phyloP scores from a whole-genome alignment of 2,329 filamentous ascomycete genomes.

The Trichoderma semiorbis region DNA sequence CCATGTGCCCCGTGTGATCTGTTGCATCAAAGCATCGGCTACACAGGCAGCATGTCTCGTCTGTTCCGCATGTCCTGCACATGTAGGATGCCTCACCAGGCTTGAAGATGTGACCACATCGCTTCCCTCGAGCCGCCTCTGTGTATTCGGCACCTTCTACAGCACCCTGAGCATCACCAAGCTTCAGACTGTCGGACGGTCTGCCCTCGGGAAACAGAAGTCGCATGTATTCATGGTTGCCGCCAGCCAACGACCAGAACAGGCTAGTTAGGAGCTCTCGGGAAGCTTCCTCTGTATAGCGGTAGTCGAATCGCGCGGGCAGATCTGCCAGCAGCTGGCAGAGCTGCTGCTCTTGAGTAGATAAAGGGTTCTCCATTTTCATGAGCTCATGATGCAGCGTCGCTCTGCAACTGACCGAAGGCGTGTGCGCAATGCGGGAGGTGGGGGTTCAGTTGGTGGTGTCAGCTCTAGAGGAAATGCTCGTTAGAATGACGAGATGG shows the following conservation, averaged over 20 bases:
- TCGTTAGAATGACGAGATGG: background rate
- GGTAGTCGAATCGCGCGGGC: slow-evolving; percentile 68
- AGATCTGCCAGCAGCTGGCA: slow-evolving; percentile 77
- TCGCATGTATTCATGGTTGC: slow-evolving; percentile 68
- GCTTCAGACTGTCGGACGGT: slow-evolving; percentile 64
- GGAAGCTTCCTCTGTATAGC: slow-evolving; percentile 69
- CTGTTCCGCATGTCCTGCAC: slow-evolving; percentile 89
- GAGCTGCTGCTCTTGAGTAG: slow-evolving; percentile 75
- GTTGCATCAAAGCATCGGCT: slow-evolving; percentile 92
- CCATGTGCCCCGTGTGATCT: slow-evolving; percentile 89
- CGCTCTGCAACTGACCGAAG: background rate
- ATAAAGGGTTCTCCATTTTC: slow-evolving; percentile 51
- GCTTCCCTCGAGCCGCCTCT: slow-evolving; percentile 83
- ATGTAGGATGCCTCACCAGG: slow-evolving; percentile 88
- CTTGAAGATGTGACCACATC: slow-evolving; percentile 97
- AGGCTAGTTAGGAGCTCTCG: slow-evolving; percentile 72
- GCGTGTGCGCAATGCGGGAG: slow-evolving; percentile 1
- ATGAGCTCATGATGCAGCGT: slow-evolving; percentile 28
- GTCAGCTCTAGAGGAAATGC: background rate
- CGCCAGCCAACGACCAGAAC: slow-evolving; percentile 81
- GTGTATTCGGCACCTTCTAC: slow-evolving; percentile 93
- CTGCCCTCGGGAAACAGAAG: slow-evolving; percentile 79
- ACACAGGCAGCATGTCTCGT: slow-evolving; percentile 94
- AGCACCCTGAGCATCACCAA: slow-evolving; percentile 86
- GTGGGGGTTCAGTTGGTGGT: background rate